Base-by-base conservation (phyloP, 2,329 filamentous ascomycete species). In the Plectosphaerella cucumerina region DNA sequence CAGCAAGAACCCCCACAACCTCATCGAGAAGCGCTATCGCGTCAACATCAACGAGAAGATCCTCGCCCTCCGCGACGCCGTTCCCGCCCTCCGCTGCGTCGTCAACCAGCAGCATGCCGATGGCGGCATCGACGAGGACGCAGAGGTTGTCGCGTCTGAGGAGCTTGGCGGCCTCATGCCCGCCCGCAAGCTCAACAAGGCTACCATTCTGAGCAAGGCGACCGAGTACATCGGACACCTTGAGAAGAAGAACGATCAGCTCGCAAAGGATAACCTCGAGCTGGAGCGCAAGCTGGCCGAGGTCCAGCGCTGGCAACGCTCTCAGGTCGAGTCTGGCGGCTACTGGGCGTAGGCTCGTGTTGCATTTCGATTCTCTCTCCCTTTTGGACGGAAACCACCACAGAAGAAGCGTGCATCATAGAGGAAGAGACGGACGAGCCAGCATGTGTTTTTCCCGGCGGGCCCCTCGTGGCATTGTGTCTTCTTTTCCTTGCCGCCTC, bases 21-120 rank as follows among this genome's bases (percentile, higher is more conserved):
- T 92, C 69, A 90, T 92, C 57, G 89, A 93, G 70, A 92, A 92
- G 72, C 76, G 89, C 50, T 93, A 92, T 68, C 84, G 89, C 58
- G 90, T 86, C 48, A 93, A 93, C 62, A 75, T 93, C 52, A 92
- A 92, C 64, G 87, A 91, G 63, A 92, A 91, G 70, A 92, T 93
- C 60, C 78, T 86, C 17, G 86, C 87, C 48, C 72, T 92, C 43
- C 77, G 87, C 55, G 87, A 91, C 62, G 85, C 86, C 47, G 86
- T 93, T 1, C 70, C 70, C 18, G 64, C 72, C 0, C 65, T 77
- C 49, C 66, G 75, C 11, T 60, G 72, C 21, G 64, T 65, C 44
- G 62, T 64, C 18, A 64, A 65, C 46, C 59, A 63, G 42, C 61
- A 61, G 5, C 59, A 60, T 10, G 15, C 6, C 15, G 18, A 12